These are phyloP conservation scores for barrel medic (Medicago truncatula) DNA, from an alignment of 306 rosid genomes.

Conservation along the genomic window DNA sequence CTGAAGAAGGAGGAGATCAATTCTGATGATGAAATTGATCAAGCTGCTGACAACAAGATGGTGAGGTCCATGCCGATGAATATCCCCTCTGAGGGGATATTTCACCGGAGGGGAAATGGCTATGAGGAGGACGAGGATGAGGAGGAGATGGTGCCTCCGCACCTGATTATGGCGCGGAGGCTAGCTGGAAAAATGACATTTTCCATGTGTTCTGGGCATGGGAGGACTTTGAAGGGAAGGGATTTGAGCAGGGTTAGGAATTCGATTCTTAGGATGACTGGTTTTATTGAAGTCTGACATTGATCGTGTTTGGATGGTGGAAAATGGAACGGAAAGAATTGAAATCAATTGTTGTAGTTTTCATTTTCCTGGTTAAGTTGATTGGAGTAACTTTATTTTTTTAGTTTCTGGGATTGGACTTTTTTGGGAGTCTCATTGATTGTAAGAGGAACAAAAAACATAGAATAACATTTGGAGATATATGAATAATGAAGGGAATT, in stretches of 20 bases:
- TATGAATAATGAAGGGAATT: not conserved
- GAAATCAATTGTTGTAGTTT: not conserved
- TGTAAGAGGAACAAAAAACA: not conserved
- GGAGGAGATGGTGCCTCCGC: constrained; percentile 82
- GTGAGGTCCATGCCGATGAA: constrained; percentile 63
- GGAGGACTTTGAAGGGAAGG: constrained; percentile 88
- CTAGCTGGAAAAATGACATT: constrained; percentile 71
- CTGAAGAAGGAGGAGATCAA: not conserved
- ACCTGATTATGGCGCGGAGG: constrained; percentile 62
- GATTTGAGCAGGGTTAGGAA: constrained; percentile 88
- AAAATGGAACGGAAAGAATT: constrained; percentile 6
- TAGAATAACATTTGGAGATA: not conserved
- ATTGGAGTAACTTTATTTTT: not conserved
- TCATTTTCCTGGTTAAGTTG: not conserved
- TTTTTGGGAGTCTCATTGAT: constrained; percentile 14
- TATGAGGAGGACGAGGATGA: constrained; percentile 44
- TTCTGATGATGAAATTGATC: not conserved
- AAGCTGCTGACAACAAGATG: not conserved
- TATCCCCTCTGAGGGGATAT: constrained; percentile 50
- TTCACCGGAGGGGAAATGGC: not conserved
- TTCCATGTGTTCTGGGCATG: constrained; percentile 77
- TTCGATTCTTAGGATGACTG: constrained; percentile 86
- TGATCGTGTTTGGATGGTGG: constrained; percentile 1
- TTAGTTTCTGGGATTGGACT: constrained; percentile 13
- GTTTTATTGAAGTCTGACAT: constrained; percentile 66